Percentiles rank a stretch among this genome's conserved stretches.
phyloP scores from a whole-genome alignment of 1,139 yeast species.

The Yamadazyma triangularis region DNA sequence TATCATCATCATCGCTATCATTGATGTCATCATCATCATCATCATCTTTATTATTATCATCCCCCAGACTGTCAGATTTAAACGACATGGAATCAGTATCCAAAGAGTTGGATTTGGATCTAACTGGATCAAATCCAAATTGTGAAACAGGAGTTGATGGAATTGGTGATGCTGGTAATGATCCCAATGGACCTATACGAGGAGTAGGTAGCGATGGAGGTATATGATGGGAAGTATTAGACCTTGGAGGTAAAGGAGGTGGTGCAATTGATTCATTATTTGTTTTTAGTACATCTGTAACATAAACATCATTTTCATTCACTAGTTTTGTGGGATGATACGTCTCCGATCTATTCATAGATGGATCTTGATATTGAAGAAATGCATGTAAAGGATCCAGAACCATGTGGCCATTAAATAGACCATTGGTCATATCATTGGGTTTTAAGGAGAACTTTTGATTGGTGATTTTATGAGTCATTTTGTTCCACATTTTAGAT shows the following conservation, averaged over 20 bases:
- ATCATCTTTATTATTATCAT: slow-evolving; percentile 3
- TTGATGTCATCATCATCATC: slow-evolving; percentile 13
- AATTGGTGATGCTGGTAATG: slow-evolving; percentile 11
- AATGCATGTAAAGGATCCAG: slow-evolving; percentile 34
- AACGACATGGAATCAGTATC: slow-evolving; percentile 13
- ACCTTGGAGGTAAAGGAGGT: slow-evolving; percentile 32
- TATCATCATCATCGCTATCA: slow-evolving; percentile 14
- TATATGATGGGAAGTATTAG: slow-evolving; percentile 16
- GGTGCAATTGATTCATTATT: slow-evolving; percentile 5
- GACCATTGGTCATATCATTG: slow-evolving; percentile 25
- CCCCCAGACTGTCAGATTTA: slow-evolving; percentile 14
- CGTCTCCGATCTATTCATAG: slow-evolving; percentile 22
- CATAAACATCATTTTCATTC: slow-evolving; percentile 15
- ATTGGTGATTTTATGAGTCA: slow-evolving; percentile 20
- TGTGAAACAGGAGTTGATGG: slow-evolving; percentile 8
- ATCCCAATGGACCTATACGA: slow-evolving; percentile 8
- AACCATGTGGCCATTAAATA: slow-evolving; percentile 26
- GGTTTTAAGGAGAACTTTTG: slow-evolving; percentile 24
- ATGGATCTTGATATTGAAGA: slow-evolving; percentile 25
- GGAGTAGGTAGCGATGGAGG: slow-evolving; percentile 7
- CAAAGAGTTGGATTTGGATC: neutral
- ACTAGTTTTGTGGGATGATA: slow-evolving; percentile 26
- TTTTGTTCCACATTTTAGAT: slow-evolving; percentile 25
- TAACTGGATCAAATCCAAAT: neutral
- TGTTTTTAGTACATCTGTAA: slow-evolving; percentile 1